phyloP scores from a whole-genome alignment of 345 rosid genomes.

The Gossypium sturtianum region DNA sequence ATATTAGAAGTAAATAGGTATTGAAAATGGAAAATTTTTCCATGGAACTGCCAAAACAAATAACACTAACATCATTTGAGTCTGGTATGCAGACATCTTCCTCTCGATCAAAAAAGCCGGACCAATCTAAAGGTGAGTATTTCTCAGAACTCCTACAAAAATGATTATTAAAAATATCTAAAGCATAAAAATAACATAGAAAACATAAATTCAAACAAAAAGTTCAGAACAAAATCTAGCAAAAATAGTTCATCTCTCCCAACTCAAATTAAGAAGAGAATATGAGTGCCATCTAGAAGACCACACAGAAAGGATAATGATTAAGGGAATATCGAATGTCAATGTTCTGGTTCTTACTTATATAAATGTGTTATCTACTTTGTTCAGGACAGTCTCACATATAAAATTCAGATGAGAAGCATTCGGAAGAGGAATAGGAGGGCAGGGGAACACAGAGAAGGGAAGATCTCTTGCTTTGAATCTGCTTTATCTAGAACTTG shows the following conservation, averaged over 20 bases:
- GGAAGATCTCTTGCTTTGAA: neutral
- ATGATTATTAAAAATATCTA: neutral
- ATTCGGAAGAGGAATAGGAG: neutral
- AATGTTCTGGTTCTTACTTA: neutral
- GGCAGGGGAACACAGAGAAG: neutral
- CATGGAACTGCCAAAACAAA: neutral
- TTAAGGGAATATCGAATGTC: neutral
- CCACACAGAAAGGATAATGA: neutral
- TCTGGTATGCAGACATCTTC: constrained; percentile 62
- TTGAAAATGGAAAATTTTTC: neutral
- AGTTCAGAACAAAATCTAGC: neutral
- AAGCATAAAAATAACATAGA: neutral
- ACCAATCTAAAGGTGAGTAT: constrained; percentile 71
- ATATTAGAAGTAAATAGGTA: constrained; percentile 22
- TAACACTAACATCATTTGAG: constrained; percentile 55
- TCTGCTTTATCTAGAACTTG: neutral
- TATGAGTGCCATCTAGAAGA: neutral
- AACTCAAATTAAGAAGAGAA: neutral
- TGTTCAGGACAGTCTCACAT: neutral
- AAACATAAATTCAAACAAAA: neutral
- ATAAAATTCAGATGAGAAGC: neutral
- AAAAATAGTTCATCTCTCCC: neutral
- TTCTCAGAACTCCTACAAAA: constrained; percentile 44
- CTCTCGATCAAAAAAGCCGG: constrained; percentile 62
- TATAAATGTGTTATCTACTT: neutral